phyloP scores from a whole-genome alignment of 78 protist species.

The Dictyostelium brefeldianum region DNA sequence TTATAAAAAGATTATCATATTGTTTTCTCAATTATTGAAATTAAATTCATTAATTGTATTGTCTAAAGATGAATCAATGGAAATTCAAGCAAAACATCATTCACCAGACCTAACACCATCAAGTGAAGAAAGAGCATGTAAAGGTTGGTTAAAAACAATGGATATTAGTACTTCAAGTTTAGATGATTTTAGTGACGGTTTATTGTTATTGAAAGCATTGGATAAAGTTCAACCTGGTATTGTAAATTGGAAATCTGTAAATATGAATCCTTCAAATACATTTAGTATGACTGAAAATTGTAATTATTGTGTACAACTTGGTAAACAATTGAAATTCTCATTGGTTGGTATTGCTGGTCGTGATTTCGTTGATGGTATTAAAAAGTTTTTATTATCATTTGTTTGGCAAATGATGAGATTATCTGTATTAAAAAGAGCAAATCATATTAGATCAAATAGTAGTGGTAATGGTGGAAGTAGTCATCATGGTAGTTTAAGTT shows the following conservation, averaged over 20 bases:
- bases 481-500: background rate
- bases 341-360: constrained; percentile 83
- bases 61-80: background rate
- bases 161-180: constrained; percentile 38
- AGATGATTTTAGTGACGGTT: constrained; percentile 70
- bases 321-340: constrained; percentile 60
- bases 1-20: background rate
- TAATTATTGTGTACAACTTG: constrained; percentile 68
- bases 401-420: constrained; percentile 82
- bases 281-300: constrained; percentile 81
- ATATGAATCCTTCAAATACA: constrained; percentile 50
- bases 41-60: constrained; percentile 3
- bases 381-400: constrained; percentile 62
- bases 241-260: constrained; percentile 73
- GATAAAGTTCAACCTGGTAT: constrained; percentile 59
- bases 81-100: background rate
- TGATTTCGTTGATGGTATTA: constrained; percentile 77
- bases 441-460: background rate
- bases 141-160: constrained; percentile 61
- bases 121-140: constrained; percentile 73
- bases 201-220: constrained; percentile 51
- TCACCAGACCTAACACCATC: constrained; percentile 50
- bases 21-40: constrained; percentile 46
- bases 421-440: constrained; percentile 34
- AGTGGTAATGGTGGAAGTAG: background rate